Percentiles rank a stretch among this genome's conserved stretches.
phyloP scores from a whole-genome alignment of 257 asterid genomes.

The Solanum virginianum region DNA sequence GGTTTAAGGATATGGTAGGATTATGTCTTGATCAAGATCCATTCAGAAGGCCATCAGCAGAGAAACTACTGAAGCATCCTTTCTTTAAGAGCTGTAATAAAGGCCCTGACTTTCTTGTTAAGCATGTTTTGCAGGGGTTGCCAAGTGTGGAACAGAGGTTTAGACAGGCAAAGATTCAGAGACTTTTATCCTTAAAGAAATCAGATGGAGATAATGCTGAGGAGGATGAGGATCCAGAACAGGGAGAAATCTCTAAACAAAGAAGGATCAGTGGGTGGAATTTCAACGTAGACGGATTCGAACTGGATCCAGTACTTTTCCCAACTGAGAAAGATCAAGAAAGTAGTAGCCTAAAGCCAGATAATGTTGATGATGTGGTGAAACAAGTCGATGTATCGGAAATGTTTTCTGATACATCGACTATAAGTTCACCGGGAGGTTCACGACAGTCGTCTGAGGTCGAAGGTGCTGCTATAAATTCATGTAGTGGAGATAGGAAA shows the following conservation, averaged over 20 bases:
- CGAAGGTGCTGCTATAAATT: not conserved
- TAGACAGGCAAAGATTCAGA: conserved; percentile 1
- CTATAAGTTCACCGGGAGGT: conserved; percentile 4
- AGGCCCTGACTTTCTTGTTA: conserved; percentile 50
- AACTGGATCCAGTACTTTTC: conserved; percentile 56
- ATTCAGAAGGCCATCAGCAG: conserved; percentile 60
- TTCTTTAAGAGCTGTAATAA: conserved; percentile 49
- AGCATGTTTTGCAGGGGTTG: conserved; percentile 52
- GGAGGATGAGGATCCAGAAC: not conserved
- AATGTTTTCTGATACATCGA: not conserved
- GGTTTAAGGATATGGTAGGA: conserved; percentile 71
- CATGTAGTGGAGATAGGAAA: not conserved
- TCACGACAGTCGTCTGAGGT: not conserved
- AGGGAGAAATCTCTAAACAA: conserved; percentile 22
- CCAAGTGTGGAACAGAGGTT: conserved; percentile 61
- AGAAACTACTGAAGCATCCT: conserved; percentile 54
- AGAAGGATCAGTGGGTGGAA: conserved; percentile 90
- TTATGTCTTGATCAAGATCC: conserved; percentile 82
- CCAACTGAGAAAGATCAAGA: conserved; percentile 20
- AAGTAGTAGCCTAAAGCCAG: conserved; percentile 5
- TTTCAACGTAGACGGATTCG: conserved; percentile 55
- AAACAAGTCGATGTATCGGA: conserved; percentile 18
- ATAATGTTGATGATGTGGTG: conserved; percentile 17
- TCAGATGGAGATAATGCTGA: conserved; percentile 15
- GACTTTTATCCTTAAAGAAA: not conserved